These are phyloP conservation scores for Thermomucor indicae-seudaticae DNA, from an alignment of 371 early-diverging fungal species.

Conservation along the genomic window DNA sequence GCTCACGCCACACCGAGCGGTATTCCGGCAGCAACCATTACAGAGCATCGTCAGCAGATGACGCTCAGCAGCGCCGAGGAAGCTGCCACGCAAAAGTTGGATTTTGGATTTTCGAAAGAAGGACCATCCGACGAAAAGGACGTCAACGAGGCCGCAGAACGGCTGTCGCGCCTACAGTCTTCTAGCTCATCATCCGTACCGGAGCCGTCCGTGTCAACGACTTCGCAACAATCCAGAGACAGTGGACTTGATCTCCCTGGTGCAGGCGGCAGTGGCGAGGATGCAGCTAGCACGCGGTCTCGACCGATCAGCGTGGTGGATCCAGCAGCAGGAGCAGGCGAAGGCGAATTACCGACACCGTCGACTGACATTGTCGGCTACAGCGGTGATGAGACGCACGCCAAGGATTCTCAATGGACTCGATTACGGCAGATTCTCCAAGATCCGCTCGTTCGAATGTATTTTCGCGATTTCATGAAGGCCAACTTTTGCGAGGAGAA, in stretches of 20 bases:
- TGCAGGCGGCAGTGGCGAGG: neutral
- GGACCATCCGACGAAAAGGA: neutral
- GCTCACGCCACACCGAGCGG: no score
- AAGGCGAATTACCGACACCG: slow-evolving; percentile 99
- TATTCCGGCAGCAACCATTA: neutral
- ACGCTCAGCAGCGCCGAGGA: slow-evolving; percentile 4
- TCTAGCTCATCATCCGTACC: no score
- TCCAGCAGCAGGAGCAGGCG: no score
- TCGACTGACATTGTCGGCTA: neutral
- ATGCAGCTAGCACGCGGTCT: neutral
- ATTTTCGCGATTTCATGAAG: slow-evolving; percentile 58
- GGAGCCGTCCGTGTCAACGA: no score
- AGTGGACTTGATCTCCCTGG: slow-evolving; percentile 2
- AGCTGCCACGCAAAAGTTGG: neutral
- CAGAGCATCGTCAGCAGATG: neutral
- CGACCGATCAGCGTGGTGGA: neutral
- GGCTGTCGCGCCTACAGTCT: no score
- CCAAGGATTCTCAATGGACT: slow-evolving; percentile 49
- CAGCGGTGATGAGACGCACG: neutral
- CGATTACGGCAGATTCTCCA: slow-evolving; percentile 56
- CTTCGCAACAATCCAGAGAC: no score
- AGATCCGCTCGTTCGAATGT: slow-evolving; percentile 45
- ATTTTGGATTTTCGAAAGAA: slow-evolving; percentile 10
- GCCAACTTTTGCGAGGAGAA: slow-evolving; percentile 71
- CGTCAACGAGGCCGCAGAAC: neutral